phyloP scores from a whole-genome alignment of 2,329 filamentous ascomycete species.

The Torrubiellomyces zombiae region DNA sequence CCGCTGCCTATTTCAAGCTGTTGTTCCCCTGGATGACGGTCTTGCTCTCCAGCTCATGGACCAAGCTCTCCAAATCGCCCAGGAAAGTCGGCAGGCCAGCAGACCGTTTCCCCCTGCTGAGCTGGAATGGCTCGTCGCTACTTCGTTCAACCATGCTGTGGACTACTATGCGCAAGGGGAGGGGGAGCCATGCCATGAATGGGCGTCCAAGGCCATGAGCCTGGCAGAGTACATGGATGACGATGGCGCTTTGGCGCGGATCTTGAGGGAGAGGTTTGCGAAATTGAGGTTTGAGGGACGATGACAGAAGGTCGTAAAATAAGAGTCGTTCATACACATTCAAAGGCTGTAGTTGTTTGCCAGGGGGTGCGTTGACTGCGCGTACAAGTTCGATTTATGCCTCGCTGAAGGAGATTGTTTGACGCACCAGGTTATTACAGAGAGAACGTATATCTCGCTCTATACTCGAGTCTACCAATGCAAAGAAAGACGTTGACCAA shows the following conservation, averaged over 20 bases:
- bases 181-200: slow-evolving; percentile 36
- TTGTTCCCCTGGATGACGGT: slow-evolving; percentile 38
- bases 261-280: slow-evolving; percentile 27
- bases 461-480: too few species aligned
- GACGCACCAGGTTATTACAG: too few species aligned
- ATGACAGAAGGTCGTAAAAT: not conserved
- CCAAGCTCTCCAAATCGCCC: slow-evolving; percentile 40
- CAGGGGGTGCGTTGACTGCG: too few species aligned
- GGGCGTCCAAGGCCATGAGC: slow-evolving; percentile 46
- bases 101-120: slow-evolving; percentile 46
- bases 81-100: slow-evolving; percentile 26
- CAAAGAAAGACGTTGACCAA: not conserved
- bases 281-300: slow-evolving; percentile 15
- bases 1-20: slow-evolving; percentile 56
- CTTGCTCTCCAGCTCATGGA: slow-evolving; percentile 44
- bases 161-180: slow-evolving; percentile 44
- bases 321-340: too few species aligned
- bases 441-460: too few species aligned
- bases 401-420: too few species aligned
- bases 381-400: slow-evolving; percentile 1
- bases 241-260: slow-evolving; percentile 25
- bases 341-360: too few species aligned
- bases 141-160: slow-evolving; percentile 52
- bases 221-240: slow-evolving; percentile 44
- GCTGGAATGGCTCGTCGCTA: slow-evolving; percentile 59